Conservation (phyloP, 2,329 filamentous ascomycete species). For the Emmonsia crescens region DNA sequence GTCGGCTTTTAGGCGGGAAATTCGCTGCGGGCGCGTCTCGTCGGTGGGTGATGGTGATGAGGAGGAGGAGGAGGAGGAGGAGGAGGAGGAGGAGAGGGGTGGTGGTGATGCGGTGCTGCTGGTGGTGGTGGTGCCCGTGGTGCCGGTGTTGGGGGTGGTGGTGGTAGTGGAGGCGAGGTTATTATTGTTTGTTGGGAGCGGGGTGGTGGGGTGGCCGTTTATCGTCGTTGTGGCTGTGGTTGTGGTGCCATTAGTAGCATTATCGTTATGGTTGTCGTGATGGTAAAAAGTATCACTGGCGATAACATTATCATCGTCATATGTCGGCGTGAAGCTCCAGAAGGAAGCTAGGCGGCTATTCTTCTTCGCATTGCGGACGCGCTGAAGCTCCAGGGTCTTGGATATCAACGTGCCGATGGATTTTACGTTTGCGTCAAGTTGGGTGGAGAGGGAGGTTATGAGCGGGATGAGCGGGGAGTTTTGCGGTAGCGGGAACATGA, state of each 20-base stretch:
- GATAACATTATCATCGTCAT: conserved; percentile 9
- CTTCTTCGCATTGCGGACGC: conserved; percentile 16
- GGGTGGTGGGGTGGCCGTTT: background rate
- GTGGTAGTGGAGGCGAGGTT: background rate
- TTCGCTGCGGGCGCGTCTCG: conserved; percentile 20
- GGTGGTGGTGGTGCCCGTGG: background rate
- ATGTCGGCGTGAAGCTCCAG: conserved; percentile 29
- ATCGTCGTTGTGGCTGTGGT: background rate
- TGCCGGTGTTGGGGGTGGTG: background rate
- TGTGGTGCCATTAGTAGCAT: background rate
- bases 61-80: background rate
- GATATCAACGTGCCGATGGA: conserved; percentile 1
- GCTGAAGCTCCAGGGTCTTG: conserved; percentile 15
- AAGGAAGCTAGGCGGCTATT: conserved; percentile 26
- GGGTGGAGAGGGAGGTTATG: conserved; percentile 18
- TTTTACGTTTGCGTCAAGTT: conserved; percentile 9
- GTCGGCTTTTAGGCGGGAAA: conserved; percentile 24
- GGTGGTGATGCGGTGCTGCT: background rate
- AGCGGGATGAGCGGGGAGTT: conserved; percentile 18
- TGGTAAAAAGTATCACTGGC: background rate
- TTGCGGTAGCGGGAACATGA: conserved; percentile 15
- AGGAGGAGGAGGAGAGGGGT: background rate
- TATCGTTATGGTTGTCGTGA: background rate
- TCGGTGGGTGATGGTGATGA: background rate
- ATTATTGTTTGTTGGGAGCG: background rate